Evolutionary conservation across 345 rosid species (phyloP).

Genomic region (Syzygium grande): DNA sequence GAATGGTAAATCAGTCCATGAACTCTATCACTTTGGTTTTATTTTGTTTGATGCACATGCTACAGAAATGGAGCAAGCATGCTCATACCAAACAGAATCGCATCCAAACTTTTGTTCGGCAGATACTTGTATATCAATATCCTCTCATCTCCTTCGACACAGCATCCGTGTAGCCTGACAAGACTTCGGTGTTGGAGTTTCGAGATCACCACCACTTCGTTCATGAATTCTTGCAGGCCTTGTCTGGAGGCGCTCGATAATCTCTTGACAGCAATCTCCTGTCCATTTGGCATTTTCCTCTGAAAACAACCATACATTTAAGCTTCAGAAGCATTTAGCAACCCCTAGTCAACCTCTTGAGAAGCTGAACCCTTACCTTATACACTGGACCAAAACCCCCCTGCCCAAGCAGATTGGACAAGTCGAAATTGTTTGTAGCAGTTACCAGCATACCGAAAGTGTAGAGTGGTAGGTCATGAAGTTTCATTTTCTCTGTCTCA

Average conservation of each 20-base stretch:
- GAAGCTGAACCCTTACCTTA: background rate
- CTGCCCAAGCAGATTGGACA: background rate
- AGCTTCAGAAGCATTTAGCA: too few species aligned
- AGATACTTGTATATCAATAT: constrained; percentile 21
- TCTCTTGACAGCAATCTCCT: constrained; percentile 32
- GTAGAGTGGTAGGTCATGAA: background rate
- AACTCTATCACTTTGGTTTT: background rate
- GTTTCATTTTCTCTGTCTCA: background rate
- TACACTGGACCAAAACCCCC: background rate
- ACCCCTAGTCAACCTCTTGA: background rate
- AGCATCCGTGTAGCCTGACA: constrained; percentile 19
- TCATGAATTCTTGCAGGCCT: constrained; percentile 26
- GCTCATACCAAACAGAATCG: constrained; percentile 10
- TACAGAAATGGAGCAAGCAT: background rate
- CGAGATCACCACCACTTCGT: constrained; percentile 22
- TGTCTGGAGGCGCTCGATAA: constrained; percentile 12
- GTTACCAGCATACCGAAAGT: background rate
- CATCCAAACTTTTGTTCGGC: constrained; percentile 26
- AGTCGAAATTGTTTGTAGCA: background rate
- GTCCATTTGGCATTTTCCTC: constrained; percentile 13
- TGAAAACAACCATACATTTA: background rate
- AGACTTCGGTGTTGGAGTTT: constrained; percentile 29
- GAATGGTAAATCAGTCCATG: background rate
- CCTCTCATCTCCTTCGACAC: constrained; percentile 19
- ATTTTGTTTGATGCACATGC: background rate